These are phyloP conservation scores for Pythium guiyangense DNA, from an alignment of 352 stramenopile species.

Conservation along the genomic window DNA sequence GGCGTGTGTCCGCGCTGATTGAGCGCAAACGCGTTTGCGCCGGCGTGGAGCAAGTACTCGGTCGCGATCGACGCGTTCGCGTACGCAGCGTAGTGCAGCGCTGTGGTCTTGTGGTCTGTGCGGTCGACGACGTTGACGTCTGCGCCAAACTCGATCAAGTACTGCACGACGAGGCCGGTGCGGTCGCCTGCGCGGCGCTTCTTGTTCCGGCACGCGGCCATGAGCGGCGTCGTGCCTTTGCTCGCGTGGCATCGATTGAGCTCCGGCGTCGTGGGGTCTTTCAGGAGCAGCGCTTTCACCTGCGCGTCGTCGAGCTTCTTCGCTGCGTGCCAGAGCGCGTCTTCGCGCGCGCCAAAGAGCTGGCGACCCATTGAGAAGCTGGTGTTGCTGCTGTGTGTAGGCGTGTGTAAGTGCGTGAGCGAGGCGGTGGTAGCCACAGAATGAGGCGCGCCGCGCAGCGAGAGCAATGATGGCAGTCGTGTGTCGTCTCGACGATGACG, in stretches of 20 bases:
- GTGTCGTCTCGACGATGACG: no score
- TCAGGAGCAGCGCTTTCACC: conserved; percentile 10
- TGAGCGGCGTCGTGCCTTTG: conserved; percentile 60
- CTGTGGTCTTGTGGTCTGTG: conserved; percentile 42
- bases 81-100: conserved; percentile 63
- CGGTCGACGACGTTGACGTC: conserved; percentile 32
- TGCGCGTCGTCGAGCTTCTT: conserved; percentile 12
- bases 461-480: no score
- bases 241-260: conserved; percentile 40
- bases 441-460: no score
- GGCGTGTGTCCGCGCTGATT: conserved; percentile 54
- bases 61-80: conserved; percentile 41
- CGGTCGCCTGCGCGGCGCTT: conserved; percentile 11
- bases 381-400: no score
- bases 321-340: conserved; percentile 16
- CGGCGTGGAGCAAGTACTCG: conserved; percentile 50
- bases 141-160: conserved; percentile 56
- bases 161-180: conserved; percentile 30
- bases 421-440: no score
- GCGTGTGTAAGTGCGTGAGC: background rate
- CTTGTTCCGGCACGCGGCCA: conserved; percentile 51
- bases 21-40: conserved; percentile 37
- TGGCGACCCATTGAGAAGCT: conserved; percentile 12
- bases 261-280: conserved; percentile 4
- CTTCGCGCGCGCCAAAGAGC: conserved; percentile 2